phyloP scores from a whole-genome alignment of 2,329 filamentous ascomycete species.

The Phaeosphaeria sp. region DNA sequence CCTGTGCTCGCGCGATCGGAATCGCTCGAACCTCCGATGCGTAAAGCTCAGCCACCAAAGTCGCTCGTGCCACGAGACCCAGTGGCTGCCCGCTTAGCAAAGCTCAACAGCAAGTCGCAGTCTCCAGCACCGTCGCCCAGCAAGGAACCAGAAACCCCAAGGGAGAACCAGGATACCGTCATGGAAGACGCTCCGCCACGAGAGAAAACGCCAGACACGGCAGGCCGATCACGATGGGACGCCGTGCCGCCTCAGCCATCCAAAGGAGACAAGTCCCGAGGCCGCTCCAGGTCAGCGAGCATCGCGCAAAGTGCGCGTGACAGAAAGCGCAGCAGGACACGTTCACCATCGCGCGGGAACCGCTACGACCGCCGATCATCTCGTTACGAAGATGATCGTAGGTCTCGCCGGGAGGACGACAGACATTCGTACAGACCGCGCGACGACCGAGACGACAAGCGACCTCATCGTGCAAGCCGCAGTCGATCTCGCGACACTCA shows the following conservation, averaged over 20 bases:
- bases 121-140: slow-evolving; percentile 31
- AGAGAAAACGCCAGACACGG: slow-evolving; percentile 19
- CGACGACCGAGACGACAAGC: slow-evolving; percentile 36
- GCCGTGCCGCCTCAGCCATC: slow-evolving; percentile 27
- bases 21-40: slow-evolving; percentile 47
- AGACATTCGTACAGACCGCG: slow-evolving; percentile 34
- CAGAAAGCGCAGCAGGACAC: slow-evolving; percentile 36
- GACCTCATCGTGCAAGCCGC: slow-evolving; percentile 35
- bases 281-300: slow-evolving; percentile 41
- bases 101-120: slow-evolving; percentile 35
- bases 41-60: slow-evolving; percentile 45
- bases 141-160: slow-evolving; percentile 31
- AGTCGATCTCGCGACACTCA: slow-evolving; percentile 41
- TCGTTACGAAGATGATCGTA: slow-evolving; percentile 28
- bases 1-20: slow-evolving; percentile 47
- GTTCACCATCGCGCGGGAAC: slow-evolving; percentile 42
- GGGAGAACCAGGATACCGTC: slow-evolving; percentile 26
- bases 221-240: slow-evolving; percentile 32
- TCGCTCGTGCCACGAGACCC: slow-evolving; percentile 46
- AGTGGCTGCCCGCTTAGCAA: slow-evolving; percentile 33
- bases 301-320: slow-evolving; percentile 27
- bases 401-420: slow-evolving; percentile 33
- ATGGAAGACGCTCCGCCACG: slow-evolving; percentile 36
- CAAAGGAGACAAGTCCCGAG: slow-evolving; percentile 31
- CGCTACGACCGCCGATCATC: slow-evolving; percentile 37